Evolutionary conservation across 2,329 filamentous ascomycete genomes (phyloP).

Genomic region (Trichoderma koningii): DNA sequence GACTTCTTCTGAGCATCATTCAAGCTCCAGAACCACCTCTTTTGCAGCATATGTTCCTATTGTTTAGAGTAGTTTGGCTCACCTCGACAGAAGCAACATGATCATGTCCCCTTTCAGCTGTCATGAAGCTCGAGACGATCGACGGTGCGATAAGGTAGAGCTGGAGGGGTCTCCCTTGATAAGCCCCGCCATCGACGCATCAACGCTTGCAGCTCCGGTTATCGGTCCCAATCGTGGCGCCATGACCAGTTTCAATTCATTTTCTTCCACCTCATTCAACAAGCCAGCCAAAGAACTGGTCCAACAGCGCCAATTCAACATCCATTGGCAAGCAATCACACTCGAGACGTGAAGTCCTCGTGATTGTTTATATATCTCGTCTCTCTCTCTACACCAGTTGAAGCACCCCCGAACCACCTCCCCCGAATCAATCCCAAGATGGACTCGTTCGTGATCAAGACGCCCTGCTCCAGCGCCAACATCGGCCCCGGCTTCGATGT

Average conservation of each 20-base stretch:
- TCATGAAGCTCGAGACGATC: background rate
- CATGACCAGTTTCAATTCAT: slow-evolving; percentile 7
- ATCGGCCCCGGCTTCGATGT: slow-evolving; percentile 98
- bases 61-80: too few relatives aligned
- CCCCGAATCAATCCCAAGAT: slow-evolving; percentile 34
- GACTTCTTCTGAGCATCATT: too few relatives aligned
- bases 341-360: too few relatives aligned
- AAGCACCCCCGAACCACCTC: background rate
- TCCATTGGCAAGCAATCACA: background rate
- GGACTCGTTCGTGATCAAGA: slow-evolving; percentile 71
- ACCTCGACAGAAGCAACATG: too few relatives aligned
- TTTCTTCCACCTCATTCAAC: slow-evolving; percentile 1
- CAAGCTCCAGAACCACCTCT: too few relatives aligned
- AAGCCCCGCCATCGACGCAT: slow-evolving; percentile 11
- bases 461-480: slow-evolving; percentile 94
- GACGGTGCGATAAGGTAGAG: background rate
- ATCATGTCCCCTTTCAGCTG: background rate
- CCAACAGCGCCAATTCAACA: slow-evolving; percentile 10
- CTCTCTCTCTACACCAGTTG: background rate
- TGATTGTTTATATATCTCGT: too few relatives aligned
- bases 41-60: too few relatives aligned
- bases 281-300: background rate
- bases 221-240: slow-evolving; percentile 6
- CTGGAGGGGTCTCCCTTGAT: background rate
- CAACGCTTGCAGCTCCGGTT: slow-evolving; percentile 10